Evolutionary conservation across 768 basidiomycete genomes (phyloP), one percentile per base, ranked within the genome.

Genomic region (Naematelia encephala): DNA sequence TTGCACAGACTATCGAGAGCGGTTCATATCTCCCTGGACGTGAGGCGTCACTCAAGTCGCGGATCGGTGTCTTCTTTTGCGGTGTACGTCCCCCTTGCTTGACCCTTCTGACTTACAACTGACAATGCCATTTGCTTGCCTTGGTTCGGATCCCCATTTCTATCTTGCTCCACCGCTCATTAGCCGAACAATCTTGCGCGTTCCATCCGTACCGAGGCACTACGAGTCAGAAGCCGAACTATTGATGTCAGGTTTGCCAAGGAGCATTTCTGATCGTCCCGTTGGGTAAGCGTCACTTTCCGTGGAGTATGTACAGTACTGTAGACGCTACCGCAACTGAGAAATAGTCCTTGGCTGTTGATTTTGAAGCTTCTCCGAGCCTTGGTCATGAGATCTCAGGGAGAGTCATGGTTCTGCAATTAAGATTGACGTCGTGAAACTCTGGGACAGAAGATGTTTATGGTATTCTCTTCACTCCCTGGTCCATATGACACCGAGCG

Each of bases 11-110:
- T 2, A 89, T 97, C 68, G 89, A 93, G 75, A 76, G 79, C 19
- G 91, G 91, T 21, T 85, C 83, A 59, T 94, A 92, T 75, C 80
- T 93, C 44, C 85, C 88, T 16, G 89, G 90, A 34, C 82, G 82
- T 64, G 88, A 85, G 59, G 82, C 87, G 4, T 87, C 89, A 67
- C 78, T 91, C 55, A 89, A 85, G 79, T 91, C 87, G 48, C 88
- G 83, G 74, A 87, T 97, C 64, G 88, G 85, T 30, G 89, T 91
- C 12, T 91, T 90, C 79, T 92, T 90, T 81, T 92, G 91, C 70
- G 91, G 91, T 27, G 77, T 78, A 54, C 59, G 76, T 70, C 25
- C 29, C 42, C 16, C 39, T 16, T 53, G 22, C 23, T 14, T 48
- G 23, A 29, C 11, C 8, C 16, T 39, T 39, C 34, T 16, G n/a